Base-by-base conservation (phyloP, 1,139 yeast species). In the Trichomonascaceae sp. region DNA sequence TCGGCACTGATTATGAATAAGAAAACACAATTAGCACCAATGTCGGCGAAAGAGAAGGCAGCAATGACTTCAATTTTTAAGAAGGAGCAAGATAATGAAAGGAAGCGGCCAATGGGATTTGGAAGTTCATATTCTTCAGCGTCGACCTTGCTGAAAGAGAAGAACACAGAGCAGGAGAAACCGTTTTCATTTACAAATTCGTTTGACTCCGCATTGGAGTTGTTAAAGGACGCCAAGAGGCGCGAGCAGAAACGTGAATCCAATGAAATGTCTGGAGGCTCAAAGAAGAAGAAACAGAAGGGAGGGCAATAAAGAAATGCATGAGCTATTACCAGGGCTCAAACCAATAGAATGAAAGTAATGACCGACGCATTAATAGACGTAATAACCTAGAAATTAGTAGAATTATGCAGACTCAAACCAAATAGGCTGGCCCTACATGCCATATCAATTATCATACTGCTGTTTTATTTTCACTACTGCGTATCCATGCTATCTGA, bases 401-500 rank as follows among this genome's bases (percentile, higher is more conserved):
- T n/a, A n/a, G n/a, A n/a, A n/a, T n/a, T n/a, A n/a, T n/a, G n/a
- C n/a, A n/a, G n/a, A n/a, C n/a, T n/a, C n/a, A n/a, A n/a, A n/a
- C n/a, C n/a, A n/a, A n/a, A n/a, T n/a, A n/a, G n/a, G n/a, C n/a
- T n/a, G n/a, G n/a, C n/a, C n/a, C n/a, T n/a, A n/a, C n/a, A n/a
- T n/a, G n/a, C n/a, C n/a, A n/a, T n/a, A n/a, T 27, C 10, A 27
- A 27, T 27, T 27, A 27, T 27, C 32, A 5, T 27, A 27, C 32
- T 22, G 24, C 24, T 27, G 15, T 19, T 43, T 19, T 19, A 43
- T 43, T 13, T 19, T 43, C 20, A 43, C 46, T 49, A 22, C 43
- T 49, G 41, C 18, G 52, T 49, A 13, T 49, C 52, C 47, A 49
- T 49, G 32, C 52, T 32, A 24, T 49, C 52, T 24, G 41, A 27